Conservation (phyloP, 73 alveolate species). For the Stentor roeselii region DNA sequence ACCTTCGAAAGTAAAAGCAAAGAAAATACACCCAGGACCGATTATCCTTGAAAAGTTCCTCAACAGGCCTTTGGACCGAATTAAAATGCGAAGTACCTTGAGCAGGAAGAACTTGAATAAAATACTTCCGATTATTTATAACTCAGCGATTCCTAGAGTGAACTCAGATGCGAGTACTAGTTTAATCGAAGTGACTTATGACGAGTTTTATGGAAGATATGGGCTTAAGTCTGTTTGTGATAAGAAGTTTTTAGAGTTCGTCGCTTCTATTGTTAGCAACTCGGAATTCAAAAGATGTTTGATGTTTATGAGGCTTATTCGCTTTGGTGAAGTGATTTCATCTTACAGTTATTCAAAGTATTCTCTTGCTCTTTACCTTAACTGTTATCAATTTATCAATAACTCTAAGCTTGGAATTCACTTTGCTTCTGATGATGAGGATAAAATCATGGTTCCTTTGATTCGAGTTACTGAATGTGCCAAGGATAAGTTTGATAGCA, state of each 20-base stretch:
- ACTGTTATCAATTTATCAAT: background rate
- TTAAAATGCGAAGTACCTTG: background rate
- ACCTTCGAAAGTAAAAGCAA: background rate
- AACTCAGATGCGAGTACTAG: background rate
- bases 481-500: background rate
- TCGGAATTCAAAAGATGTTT: background rate
- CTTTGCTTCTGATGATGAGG: conserved; percentile 7
- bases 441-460: background rate
- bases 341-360: conserved; percentile 1
- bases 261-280: background rate
- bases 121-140: background rate
- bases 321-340: background rate
- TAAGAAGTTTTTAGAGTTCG: conserved; percentile 1
- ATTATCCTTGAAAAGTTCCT: conserved; percentile 7
- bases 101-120: conserved; percentile 5
- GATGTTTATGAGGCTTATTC: background rate
- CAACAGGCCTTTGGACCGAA: background rate
- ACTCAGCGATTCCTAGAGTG: background rate
- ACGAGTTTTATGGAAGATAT: background rate
- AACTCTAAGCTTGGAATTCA: background rate
- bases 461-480: background rate
- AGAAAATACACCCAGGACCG: conserved; percentile 5
- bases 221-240: background rate
- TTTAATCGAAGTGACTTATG: conserved; percentile 1
- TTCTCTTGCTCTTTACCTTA: background rate